Evolutionary conservation across 2,329 filamentous ascomycete genomes (phyloP), one percentile per base, ranked within the genome.

Genomic region (Fusarium acutatum): DNA sequence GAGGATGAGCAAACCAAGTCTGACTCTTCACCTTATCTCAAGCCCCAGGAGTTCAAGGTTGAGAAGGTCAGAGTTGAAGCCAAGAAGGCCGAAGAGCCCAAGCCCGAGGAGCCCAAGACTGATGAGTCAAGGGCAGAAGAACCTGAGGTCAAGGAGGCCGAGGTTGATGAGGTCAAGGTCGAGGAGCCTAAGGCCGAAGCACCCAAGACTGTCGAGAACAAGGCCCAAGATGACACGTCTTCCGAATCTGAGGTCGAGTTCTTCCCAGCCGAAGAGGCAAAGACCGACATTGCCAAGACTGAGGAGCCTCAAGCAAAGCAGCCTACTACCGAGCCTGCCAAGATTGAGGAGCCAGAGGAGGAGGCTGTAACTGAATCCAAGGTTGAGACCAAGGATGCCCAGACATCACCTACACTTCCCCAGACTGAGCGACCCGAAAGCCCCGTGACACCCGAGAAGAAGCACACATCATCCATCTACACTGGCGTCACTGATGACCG

Each of bases 381-480:
- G 53, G 22, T 47, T 12, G 67, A 72, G 44, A 40, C 43, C 18
- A 72, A 74, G 43, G 59, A 56, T 26, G 32, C 70, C 22, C 58
- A 69, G 28, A 60, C 58, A 24, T 71, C 69, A 7, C 53, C 65
- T 26, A 59, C 26, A n/a, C 60, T 70, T 24, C 74, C 69, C 22
- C 67, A 74, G 34, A 52, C 66, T 35, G 75, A 79, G 40, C 75
- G 76, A 11, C 68, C 73, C 0, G 78, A 82, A 50, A 76, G 67
- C 52, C 80, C 80, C 7, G 78, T 80, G 49, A 77, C 79, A 17
- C 61, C 76, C 15, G 76, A 74, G 6, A 80, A 79, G 67, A 83
- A 82, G 66, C 81, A 82, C 70, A 80, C 79, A 13, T 83, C 82
- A 22, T 84, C 82, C 10, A 77, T 83, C 37, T 83, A 80, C 60